Evolutionary conservation across 306 rosid genomes (phyloP).

Genomic region (Ziziphus jujuba): DNA sequence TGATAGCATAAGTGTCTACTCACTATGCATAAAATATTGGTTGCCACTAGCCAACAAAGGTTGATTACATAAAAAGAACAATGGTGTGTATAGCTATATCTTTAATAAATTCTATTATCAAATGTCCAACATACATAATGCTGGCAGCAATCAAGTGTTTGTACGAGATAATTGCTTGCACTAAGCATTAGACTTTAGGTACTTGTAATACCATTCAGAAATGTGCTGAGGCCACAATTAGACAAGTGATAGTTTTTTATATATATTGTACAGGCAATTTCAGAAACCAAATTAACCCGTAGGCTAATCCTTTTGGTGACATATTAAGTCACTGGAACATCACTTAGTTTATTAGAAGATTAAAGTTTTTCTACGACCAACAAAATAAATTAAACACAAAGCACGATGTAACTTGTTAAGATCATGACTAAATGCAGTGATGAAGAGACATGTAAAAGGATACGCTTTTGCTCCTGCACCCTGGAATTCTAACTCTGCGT

Average conservation of each 20-base stretch:
- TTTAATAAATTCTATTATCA: neutral
- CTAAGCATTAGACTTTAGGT: neutral
- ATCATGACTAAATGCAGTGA: neutral
- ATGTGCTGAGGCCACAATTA: too few relatives aligned
- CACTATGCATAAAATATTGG: neutral
- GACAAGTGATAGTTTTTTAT: too few relatives aligned
- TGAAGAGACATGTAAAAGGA: conserved; percentile 52
- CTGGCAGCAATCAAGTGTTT: neutral
- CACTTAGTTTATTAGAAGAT: too few relatives aligned
- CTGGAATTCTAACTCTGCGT: conserved; percentile 68
- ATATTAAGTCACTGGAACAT: too few relatives aligned
- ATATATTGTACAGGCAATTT: too few relatives aligned
- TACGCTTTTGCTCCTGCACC: conserved; percentile 81
- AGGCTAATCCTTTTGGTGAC: too few relatives aligned
- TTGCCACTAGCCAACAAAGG: neutral
- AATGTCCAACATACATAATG: neutral
- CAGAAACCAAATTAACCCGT: too few relatives aligned
- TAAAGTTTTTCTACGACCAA: neutral
- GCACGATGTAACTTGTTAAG: neutral
- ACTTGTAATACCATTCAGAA: too few relatives aligned
- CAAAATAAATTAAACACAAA: neutral
- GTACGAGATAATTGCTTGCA: neutral
- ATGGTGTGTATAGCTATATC: neutral
- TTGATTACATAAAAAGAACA: neutral
- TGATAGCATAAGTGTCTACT: neutral